These are phyloP conservation scores for Yamadazyma laniorum DNA, from an alignment of 805 yeast species.

Conservation along the genomic window DNA sequence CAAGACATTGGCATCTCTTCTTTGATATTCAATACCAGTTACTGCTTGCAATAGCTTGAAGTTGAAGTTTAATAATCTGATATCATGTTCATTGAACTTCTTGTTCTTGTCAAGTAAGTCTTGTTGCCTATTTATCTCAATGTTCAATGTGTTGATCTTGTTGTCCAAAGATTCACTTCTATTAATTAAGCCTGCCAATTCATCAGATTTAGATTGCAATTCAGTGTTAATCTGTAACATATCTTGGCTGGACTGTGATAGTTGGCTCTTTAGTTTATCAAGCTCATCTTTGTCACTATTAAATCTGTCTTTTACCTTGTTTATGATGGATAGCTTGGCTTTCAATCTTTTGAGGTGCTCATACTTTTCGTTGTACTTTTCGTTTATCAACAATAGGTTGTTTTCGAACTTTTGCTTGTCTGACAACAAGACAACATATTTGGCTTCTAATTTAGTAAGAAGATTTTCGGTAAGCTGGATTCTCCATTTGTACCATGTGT, in stretches of 20 bases:
- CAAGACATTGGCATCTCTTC: background rate
- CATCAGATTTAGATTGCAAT: constrained; percentile 2
- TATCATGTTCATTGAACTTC: constrained; percentile 21
- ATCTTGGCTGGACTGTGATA: constrained; percentile 9
- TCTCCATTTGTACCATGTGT: constrained; percentile 66
- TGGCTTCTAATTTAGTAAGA: constrained; percentile 26
- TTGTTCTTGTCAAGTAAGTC: constrained; percentile 13
- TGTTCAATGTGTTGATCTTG: constrained; percentile 5
- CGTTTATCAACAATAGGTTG: constrained; percentile 10
- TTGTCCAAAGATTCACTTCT: background rate
- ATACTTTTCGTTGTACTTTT: constrained; percentile 1
- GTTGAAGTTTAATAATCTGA: constrained; percentile 19
- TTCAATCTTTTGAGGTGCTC: constrained; percentile 14
- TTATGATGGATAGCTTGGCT: constrained; percentile 13
- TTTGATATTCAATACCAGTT: constrained; percentile 20
- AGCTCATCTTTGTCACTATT: constrained; percentile 12
- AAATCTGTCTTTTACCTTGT: constrained; percentile 9
- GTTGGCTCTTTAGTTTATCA: constrained; percentile 7
- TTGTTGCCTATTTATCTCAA: constrained; percentile 10
- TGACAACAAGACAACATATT: constrained; percentile 5
- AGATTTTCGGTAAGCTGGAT: constrained; percentile 49
- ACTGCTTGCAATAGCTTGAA: constrained; percentile 26
- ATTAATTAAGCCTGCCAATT: constrained; percentile 1
- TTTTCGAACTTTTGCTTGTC: constrained; percentile 11
- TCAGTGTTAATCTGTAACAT: constrained; percentile 13